Base-by-base conservation (phyloP, 163 green algal genomes). In the Scenedesmus sp. region DNA sequence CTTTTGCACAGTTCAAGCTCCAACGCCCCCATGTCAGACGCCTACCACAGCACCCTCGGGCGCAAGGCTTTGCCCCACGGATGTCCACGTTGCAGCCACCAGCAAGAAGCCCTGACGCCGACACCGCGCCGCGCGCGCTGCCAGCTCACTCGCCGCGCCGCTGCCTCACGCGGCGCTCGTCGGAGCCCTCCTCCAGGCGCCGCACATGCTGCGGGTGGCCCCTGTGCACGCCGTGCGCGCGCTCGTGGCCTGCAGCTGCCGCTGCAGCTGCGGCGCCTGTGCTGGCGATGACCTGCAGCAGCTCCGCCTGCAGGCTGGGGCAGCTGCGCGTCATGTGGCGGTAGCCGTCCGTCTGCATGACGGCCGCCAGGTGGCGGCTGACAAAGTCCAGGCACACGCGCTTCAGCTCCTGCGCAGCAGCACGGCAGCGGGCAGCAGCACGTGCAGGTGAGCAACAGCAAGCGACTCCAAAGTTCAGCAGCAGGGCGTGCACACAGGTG, bases 301-400 rank as follows among this genome's bases (percentile, higher is more conserved):
- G 86, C 86, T 94, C 91, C 15, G 91, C 91, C 87, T 94, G 91
- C 55, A 94, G 70, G 67, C 56, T 84, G 59, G 94, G 92, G 66
- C 94, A 96, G 91, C 91, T 94, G 82, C 86, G 59, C 1, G 92
- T 93, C 94, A 97, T 96, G 93, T 96, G 93, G 34, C 92, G 92
- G 96, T 98, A 99, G n/a, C 97, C 97, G 60, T 99, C 97, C 18
- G 95, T 97, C 2, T 82, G 92, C 95, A 99, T 98, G 8, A 99
- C 97, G 5, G 94, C 87, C 60, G 94, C 87, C 93, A 99, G 96
- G 94, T 99, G 97, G 23, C 94, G 92, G 88, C 95, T 96, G 20
- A 98, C 96, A 96, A 98, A 99, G 82, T 99, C 96, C 54, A 99
- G 93, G 95, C 97, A 99, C 81, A 99, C 97, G 34, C 94, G 95